These are phyloP conservation scores for Astrothelium macrocarpum DNA, from an alignment of 495 filamentous ascomycete genomes.

Conservation along the genomic window DNA sequence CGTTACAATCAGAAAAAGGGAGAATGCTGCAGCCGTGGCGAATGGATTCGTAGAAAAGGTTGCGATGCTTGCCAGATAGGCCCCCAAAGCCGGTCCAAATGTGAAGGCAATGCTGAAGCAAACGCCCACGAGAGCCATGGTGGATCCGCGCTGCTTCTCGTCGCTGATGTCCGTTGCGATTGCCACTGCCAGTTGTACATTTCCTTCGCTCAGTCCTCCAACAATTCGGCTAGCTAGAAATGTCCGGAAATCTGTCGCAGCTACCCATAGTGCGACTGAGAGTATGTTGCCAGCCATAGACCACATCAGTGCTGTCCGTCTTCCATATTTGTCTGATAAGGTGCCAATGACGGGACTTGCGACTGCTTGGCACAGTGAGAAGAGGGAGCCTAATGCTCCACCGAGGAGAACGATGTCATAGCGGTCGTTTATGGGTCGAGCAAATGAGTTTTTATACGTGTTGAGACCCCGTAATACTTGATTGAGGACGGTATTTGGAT, in stretches of 20 bases:
- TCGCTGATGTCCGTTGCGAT: constrained; percentile 96
- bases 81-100: constrained; percentile 84
- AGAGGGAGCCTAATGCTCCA: constrained; percentile 85
- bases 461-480: constrained; percentile 76
- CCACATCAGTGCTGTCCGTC: constrained; percentile 76
- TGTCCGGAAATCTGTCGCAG: constrained; percentile 85
- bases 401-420: constrained; percentile 97
- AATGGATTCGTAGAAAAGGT: constrained; percentile 85
- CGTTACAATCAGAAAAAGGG: constrained; percentile 65
- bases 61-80: constrained; percentile 63
- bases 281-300: constrained; percentile 93
- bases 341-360: constrained; percentile 86
- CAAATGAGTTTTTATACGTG: constrained; percentile 88
- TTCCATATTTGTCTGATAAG: constrained; percentile 81
- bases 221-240: constrained; percentile 88
- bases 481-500: constrained; percentile 55
- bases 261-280: constrained; percentile 88
- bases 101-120: constrained; percentile 98
- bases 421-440: constrained; percentile 83
- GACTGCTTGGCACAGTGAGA: constrained; percentile 86
- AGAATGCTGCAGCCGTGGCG: constrained; percentile 78
- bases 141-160: constrained; percentile 65
- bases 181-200: constrained; percentile 91
- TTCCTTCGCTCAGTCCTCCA: constrained; percentile 89
- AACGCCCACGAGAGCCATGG: constrained; percentile 90